Percentiles rank a stretch among this genome's conserved stretches.
Evolutionary conservation across 306 rosid genomes (phyloP).

Genomic region (Quercus parvula): DNA sequence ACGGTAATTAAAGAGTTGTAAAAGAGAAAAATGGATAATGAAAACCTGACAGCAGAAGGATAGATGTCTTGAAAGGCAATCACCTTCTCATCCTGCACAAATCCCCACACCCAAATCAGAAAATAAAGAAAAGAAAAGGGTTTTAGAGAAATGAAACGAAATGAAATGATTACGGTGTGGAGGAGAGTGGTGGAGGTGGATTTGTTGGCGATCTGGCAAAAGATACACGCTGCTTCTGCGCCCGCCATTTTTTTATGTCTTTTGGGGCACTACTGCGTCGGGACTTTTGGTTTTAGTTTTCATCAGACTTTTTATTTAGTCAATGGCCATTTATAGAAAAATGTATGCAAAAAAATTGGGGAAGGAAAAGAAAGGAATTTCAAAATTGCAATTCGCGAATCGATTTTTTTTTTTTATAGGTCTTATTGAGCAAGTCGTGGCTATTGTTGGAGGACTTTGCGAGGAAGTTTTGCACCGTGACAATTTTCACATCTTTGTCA

Average conservation of each 20-base stretch:
- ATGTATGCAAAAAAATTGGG: no score
- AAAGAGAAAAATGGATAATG: neutral
- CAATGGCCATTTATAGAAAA: no score
- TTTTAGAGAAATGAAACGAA: conserved; percentile 12
- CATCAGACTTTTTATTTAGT: no score
- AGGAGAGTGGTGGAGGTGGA: conserved; percentile 38
- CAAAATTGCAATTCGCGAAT: no score
- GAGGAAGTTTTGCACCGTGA: accelerated
- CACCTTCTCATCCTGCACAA: conserved; percentile 56
- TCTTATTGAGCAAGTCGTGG: no score
- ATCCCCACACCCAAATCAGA: conserved; percentile 18
- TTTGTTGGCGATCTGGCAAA: conserved; percentile 46
- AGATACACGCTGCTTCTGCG: conserved; percentile 34
- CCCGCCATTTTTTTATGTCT: conserved; percentile 41
- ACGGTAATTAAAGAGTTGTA: neutral
- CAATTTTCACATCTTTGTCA: no score
- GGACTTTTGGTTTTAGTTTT: no score
- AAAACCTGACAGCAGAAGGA: conserved; percentile 66
- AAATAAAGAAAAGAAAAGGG: neutral
- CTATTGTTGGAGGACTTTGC: no score
- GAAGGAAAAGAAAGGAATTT: no score
- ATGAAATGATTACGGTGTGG: conserved; percentile 30
- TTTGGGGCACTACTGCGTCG: neutral
- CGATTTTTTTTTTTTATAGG: no score
- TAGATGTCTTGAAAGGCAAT: conserved; percentile 56